Percentiles rank a stretch among this genome's conserved stretches.
These are phyloP conservation scores for Zygotorulaspora sp. DNA, from an alignment of 805 yeast genomes.

Conservation along the genomic window DNA sequence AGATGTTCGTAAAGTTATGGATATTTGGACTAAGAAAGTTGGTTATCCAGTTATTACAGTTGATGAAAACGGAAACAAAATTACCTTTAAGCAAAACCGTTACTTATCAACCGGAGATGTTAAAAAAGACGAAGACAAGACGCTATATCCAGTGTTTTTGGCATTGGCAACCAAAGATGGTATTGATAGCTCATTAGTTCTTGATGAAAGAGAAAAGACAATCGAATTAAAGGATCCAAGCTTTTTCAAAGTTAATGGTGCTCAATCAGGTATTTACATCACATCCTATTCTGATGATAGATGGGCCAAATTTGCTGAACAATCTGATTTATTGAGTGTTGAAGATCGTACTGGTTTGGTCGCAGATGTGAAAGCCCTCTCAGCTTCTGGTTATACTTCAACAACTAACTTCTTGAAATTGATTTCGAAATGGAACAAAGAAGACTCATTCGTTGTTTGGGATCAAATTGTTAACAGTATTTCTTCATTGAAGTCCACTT, in stretches of 20 bases:
- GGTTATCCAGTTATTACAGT: conserved; percentile 75
- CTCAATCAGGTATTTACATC: conserved; percentile 71
- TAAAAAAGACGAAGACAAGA: conserved; percentile 64
- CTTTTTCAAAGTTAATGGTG: conserved; percentile 67
- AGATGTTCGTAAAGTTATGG: conserved; percentile 69
- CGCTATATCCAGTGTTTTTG: conserved; percentile 65
- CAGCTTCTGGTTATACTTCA: conserved; percentile 64
- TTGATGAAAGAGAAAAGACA: conserved; percentile 47
- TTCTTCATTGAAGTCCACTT: conserved; percentile 46
- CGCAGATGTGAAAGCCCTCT: conserved; percentile 71
- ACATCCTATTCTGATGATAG: conserved; percentile 66
- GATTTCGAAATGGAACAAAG: conserved; percentile 56
- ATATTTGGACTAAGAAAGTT: conserved; percentile 72
- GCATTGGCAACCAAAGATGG: conserved; percentile 58
- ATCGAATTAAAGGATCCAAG: conserved; percentile 42
- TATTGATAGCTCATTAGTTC: conserved; percentile 53
- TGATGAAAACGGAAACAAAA: conserved; percentile 48
- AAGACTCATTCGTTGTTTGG: conserved; percentile 65
- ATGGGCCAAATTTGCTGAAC: conserved; percentile 61
- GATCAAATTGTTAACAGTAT: conserved; percentile 51
- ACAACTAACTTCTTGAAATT: conserved; percentile 57
- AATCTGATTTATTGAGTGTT: conserved; percentile 55
- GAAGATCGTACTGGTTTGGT: conserved; percentile 77
- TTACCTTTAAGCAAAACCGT: conserved; percentile 65
- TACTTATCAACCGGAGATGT: conserved; percentile 75